phyloP scores from a whole-genome alignment of 441 rosid species.

The Gossypium laxum region DNA sequence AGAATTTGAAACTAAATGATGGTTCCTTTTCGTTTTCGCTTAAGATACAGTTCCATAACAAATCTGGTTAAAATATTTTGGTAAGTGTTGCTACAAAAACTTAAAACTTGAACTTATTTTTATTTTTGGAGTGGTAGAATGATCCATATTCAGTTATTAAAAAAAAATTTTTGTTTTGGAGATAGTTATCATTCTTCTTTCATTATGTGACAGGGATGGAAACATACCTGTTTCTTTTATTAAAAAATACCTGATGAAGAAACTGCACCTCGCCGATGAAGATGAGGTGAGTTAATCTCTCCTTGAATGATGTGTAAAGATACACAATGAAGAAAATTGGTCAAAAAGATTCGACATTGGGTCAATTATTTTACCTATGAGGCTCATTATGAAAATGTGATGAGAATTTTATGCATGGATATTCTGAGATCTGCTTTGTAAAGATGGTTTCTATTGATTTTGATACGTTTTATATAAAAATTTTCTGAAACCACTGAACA shows the following conservation, averaged over 20 bases:
- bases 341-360: background rate
- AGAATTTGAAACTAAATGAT: background rate
- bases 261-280: constrained; percentile 70
- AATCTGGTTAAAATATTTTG: background rate
- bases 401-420: background rate
- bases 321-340: background rate
- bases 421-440: background rate
- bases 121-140: background rate
- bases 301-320: background rate
- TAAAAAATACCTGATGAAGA: constrained; percentile 79
- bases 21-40: background rate
- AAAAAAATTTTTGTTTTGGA: constrained; percentile 1
- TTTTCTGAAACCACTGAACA: background rate
- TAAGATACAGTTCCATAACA: background rate
- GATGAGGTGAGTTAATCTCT: constrained; percentile 48
- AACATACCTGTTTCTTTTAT: constrained; percentile 65
- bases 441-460: background rate
- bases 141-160: background rate
- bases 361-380: background rate
- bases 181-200: constrained; percentile 12
- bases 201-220: constrained; percentile 60
- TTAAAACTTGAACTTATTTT: background rate
- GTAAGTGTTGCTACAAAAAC: background rate
- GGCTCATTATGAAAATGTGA: background rate
- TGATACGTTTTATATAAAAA: background rate